These are phyloP conservation scores for Vigna mungo DNA, from an alignment of 306 rosid species.

Conservation along the genomic window DNA sequence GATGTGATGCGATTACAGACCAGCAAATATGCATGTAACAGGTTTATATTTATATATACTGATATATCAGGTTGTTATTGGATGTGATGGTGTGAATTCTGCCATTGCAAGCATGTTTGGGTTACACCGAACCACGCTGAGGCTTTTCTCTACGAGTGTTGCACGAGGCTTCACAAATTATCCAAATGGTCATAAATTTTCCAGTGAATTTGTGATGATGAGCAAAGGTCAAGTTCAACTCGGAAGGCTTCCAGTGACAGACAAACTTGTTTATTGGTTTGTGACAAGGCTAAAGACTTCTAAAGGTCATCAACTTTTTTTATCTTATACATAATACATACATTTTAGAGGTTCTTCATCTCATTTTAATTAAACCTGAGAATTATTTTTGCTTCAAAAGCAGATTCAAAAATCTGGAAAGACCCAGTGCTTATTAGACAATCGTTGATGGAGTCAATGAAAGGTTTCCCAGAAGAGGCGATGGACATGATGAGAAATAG, in stretches of 20 bases:
- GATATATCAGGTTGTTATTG: conserved; percentile 53
- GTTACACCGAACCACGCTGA: conserved; percentile 33
- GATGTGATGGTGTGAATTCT: conserved; percentile 72
- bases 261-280: conserved; percentile 64
- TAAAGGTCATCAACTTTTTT: conserved; percentile 33
- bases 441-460: conserved; percentile 45
- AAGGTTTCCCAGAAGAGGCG: conserved; percentile 43
- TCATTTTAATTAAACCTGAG: background rate
- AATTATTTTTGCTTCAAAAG: background rate
- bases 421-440: conserved; percentile 48
- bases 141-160: conserved; percentile 35
- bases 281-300: conserved; percentile 35
- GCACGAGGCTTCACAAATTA: conserved; percentile 64
- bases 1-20: no score
- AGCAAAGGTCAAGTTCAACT: conserved; percentile 41
- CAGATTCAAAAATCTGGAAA: conserved; percentile 50
- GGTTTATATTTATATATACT: no score
- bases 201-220: conserved; percentile 46
- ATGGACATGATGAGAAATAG: conserved; percentile 51
- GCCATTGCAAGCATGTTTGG: conserved; percentile 47
- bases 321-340: background rate
- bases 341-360: no score
- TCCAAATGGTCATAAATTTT: conserved; percentile 52
- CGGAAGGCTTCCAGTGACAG: conserved; percentile 51
- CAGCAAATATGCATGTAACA: no score